These are phyloP conservation scores for Pseudonitzschia delicatissima DNA, from an alignment of 108 stramenopile species.

Conservation along the genomic window DNA sequence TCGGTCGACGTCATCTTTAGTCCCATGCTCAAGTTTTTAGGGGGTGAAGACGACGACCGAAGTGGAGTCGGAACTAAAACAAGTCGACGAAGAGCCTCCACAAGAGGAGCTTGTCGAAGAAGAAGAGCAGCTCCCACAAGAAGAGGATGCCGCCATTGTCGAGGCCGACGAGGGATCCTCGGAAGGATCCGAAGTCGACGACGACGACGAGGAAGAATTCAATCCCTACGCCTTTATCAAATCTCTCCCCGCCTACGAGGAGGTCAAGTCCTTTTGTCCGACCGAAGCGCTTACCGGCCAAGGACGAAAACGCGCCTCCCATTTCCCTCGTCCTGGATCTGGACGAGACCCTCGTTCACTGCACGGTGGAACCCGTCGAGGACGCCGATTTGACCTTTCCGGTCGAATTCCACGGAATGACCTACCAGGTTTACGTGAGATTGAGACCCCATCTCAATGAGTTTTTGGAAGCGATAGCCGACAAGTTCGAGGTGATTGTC, in stretches of 20 bases:
- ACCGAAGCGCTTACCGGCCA: conserved; percentile 55
- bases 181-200: conserved; percentile 50
- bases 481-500: conserved; percentile 91
- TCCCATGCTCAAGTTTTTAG: conserved; percentile 66
- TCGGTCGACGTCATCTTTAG: conserved; percentile 69
- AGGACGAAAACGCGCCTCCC: conserved; percentile 36
- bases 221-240: conserved; percentile 96
- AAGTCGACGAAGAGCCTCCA: conserved; percentile 7
- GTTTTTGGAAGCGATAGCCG: conserved; percentile 76
- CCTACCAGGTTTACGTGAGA: conserved; percentile 85
- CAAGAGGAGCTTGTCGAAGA: conserved; percentile 16
- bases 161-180: conserved; percentile 24
- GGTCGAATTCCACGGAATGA: conserved; percentile 86
- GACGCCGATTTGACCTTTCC: conserved; percentile 91
- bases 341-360: conserved; percentile 98
- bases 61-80: conserved; percentile 14
- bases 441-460: conserved; percentile 80
- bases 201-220: conserved; percentile 85
- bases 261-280: conserved; percentile 46
- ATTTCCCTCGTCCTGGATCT: conserved; percentile 91
- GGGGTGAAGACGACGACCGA: conserved; percentile 28
- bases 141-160: conserved; percentile 16
- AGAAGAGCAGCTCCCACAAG: conserved; percentile 27
- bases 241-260: conserved; percentile 76
- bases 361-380: conserved; percentile 85